Evolutionary conservation across 805 yeast species (phyloP), one percentile per base, ranked within the genome.

Genomic region (Schwanniomyces yamadae): DNA sequence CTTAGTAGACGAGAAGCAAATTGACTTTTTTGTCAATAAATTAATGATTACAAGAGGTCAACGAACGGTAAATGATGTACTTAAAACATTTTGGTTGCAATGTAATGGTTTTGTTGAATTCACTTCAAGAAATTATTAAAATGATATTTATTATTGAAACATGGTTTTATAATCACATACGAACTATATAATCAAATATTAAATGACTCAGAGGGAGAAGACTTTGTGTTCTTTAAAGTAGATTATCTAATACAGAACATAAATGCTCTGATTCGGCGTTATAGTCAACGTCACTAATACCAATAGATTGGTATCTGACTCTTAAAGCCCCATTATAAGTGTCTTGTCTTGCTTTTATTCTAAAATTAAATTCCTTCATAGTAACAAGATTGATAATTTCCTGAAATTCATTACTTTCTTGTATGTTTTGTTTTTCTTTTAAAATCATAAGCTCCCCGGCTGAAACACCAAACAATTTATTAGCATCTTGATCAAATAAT

Each of bases 401-500:
- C 12, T 63, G 57, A 39, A 79, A 75, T 33, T 67, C 70, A 12
- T 49, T 53, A 23, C 71, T 71, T 35, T 72, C 75, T 9, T 52
- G 52, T 38, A 68, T 71, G 41, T 67, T 61, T 24, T 37, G 37
- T 14, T 48, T 46, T 13, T 55, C 55, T 30, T 44, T 46, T 45
- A 77, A 45, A 39, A 61, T 61, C 31, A 68, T 63, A 41, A 89
- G 61, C 28, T 79, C 84, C 12, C 87, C 85, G 0, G 91, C 80
- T 34, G 71, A 64, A 19, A 77, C 70, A 1, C 82, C 86, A 36
- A 91, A 64, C 28, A 93, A 60, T 44, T 71, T 69, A 28, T 69
- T 70, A 1, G 95, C 98, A 44, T 82, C 84, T 12, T 84, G 91
- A 58, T 93, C 95, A 54, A 93, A 93, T 40, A 84, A 67, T 1